Percentiles rank a stretch among this genome's conserved stretches.
These are phyloP conservation scores for Phytophthora podocarpi DNA, from an alignment of 352 stramenopile species.

Conservation along the genomic window DNA sequence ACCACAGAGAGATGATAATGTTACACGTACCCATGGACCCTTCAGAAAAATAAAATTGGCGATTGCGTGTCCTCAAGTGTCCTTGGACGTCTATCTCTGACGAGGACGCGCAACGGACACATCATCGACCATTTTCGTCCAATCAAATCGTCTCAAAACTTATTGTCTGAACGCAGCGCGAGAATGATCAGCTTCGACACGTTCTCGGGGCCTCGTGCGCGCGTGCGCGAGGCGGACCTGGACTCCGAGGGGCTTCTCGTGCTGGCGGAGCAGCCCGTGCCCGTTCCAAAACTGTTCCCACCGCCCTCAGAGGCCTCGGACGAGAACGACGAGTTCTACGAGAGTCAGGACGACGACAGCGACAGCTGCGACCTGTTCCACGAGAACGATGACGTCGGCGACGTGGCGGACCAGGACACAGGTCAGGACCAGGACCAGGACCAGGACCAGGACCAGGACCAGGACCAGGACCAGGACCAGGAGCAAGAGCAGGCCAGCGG, in stretches of 20 bases:
- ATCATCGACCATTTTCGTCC: too few relatives aligned
- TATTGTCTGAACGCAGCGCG: constrained; percentile 3
- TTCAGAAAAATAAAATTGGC: too few relatives aligned
- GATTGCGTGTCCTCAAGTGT: neutral
- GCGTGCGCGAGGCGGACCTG: constrained; percentile 44
- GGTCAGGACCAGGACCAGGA: neutral
- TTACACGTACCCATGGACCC: too few relatives aligned
- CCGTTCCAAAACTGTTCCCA: constrained; percentile 11
- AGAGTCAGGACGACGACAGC: constrained; percentile 30
- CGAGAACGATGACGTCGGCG: constrained; percentile 15
- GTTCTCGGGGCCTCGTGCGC: constrained; percentile 48
- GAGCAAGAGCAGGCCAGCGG: constrained; percentile 26
- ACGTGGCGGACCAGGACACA: too few relatives aligned
- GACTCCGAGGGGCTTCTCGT: constrained; percentile 26
- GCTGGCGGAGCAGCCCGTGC: constrained; percentile 29
- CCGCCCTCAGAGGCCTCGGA: constrained; percentile 10
- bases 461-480: constrained; percentile 2
- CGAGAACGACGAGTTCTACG: constrained; percentile 31
- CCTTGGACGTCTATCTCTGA: neutral
- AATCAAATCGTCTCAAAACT: neutral
- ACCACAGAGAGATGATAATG: neutral
- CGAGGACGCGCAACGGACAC: too few relatives aligned
- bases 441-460: neutral
- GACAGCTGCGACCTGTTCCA: constrained; percentile 52
- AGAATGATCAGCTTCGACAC: constrained; percentile 85